Percentiles rank a stretch among this genome's conserved stretches.
These are phyloP conservation scores for Rhododendron ovatum DNA, from an alignment of 148 eudicot species.

Conservation along the genomic window DNA sequence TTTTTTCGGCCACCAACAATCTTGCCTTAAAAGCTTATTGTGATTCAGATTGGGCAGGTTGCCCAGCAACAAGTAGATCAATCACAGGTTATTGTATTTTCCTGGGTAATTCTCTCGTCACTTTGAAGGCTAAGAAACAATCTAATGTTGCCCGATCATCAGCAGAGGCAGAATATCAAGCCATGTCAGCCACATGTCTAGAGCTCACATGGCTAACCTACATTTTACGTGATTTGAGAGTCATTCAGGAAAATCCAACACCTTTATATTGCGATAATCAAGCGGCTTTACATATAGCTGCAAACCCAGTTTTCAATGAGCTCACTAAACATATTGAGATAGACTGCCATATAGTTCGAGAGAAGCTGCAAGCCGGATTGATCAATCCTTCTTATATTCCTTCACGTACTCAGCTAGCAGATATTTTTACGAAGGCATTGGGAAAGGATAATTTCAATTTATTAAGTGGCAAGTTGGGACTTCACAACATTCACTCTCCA, in stretches of 20 bases:
- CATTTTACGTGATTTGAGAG: not conserved
- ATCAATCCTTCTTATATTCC: not conserved
- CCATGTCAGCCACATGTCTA: not conserved
- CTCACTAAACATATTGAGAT: not conserved
- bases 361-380: not conserved
- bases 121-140: not conserved
- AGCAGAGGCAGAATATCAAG: not conserved
- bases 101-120: not conserved
- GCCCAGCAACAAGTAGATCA: not conserved
- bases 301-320: not conserved
- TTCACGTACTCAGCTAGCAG: not conserved
- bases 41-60: not conserved
- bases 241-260: not conserved
- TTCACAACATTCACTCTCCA: too few species aligned
- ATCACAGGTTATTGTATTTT: not conserved
- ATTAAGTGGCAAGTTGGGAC: too few species aligned
- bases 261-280: not conserved
- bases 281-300: not conserved
- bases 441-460: too few species aligned
- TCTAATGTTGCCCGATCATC: not conserved
- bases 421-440: too few species aligned
- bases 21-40: not conserved
- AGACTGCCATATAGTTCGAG: not conserved
- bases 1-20: not conserved
- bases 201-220: not conserved